Evolutionary conservation across 495 filamentous ascomycete species (phyloP), one percentile per base, ranked within the genome.

Genomic region (Talaromyces ruber): DNA sequence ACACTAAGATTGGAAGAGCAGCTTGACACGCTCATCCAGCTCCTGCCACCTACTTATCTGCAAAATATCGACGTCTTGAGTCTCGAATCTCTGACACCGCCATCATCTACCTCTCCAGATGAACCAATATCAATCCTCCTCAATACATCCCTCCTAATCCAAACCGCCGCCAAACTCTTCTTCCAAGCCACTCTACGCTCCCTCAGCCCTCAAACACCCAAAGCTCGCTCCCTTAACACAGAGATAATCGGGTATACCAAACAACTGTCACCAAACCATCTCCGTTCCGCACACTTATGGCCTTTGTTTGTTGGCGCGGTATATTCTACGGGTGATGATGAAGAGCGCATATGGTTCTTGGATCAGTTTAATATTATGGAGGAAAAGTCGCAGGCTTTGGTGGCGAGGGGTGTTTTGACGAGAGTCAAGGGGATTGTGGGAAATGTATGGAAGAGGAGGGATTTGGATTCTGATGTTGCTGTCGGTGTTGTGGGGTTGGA

Each of bases 111-210:
- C 6, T 5, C 59, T 50, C 18, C 34, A 34, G 24, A 54, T 8
- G 26, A 57, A 32, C 29, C 54, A 18, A 21, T 32, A 34, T 34
- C 22, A 60, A 60, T 60, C 39, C 59, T 60, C 43, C 43, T 45
- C 22, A 45, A 60, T 26, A 60, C 37, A 14, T 60, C 59, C 28
- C 25, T 30, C 16, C 59, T 60, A 29, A 52, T 52, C 9, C 59
- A 60, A 29, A 60, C 59, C 22, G 37, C 59, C 14, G 43, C 59
- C 2, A 51, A 21, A 7, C 59, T 60, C 59, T 60, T 47, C 59
- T 30, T 60, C 45, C 59, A 60, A 52, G 59, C 59, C 9, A 60
- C 59, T 30, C n/a, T 60, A 6, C 59, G 43, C 28, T 60, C 59
- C 12, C 24, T 60, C 24, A 52, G 32, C 59, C 59, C 59, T 0